Evolutionary conservation across 179 eudicot species (phyloP).

Genomic region (Drosera spatulata): DNA sequence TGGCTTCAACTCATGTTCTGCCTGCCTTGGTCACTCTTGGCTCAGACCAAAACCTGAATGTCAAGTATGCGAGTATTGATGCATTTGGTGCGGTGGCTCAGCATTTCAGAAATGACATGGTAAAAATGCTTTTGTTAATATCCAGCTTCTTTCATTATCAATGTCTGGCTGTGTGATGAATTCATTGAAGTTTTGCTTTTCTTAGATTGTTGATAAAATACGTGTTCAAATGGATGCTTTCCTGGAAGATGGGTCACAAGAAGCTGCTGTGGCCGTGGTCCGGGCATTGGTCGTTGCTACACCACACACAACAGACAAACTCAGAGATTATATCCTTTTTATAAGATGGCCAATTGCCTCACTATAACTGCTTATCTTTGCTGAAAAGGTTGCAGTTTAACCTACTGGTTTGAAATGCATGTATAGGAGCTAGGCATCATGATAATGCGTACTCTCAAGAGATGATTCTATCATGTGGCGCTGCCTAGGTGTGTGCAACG

Average conservation of each 20-base stretch:
- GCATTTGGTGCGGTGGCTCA: slow-evolving; percentile 99
- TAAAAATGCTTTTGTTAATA: slow-evolving; percentile 13
- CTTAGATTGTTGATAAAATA: slow-evolving; percentile 91
- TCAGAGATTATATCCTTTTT: slow-evolving; percentile 92
- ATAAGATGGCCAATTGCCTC: too few species aligned
- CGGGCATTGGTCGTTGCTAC: slow-evolving; percentile 93
- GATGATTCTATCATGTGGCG: too few species aligned
- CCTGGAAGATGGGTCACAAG: slow-evolving; percentile 98
- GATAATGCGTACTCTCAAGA: too few species aligned
- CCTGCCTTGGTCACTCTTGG: slow-evolving; percentile 99
- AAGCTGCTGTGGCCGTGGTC: slow-evolving; percentile 83
- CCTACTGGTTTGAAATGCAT: too few species aligned
- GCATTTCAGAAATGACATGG: slow-evolving; percentile 87
- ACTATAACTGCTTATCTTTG: background rate
- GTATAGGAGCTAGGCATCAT: too few species aligned
- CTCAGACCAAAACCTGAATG: slow-evolving; percentile 84
- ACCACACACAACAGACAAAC: slow-evolving; percentile 87
- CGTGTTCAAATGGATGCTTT: slow-evolving; percentile 99
- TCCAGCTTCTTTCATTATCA: background rate
- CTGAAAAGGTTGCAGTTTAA: background rate
- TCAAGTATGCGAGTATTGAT: slow-evolving; percentile 88
- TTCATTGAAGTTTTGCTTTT: slow-evolving; percentile 8
- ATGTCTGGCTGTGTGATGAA: slow-evolving; percentile 3
- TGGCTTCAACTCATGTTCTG: slow-evolving; percentile 78
- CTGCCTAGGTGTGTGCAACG: too few species aligned